Evolutionary conservation across 805 yeast species (phyloP).

Genomic region (Komagataella kurtzmanii): DNA sequence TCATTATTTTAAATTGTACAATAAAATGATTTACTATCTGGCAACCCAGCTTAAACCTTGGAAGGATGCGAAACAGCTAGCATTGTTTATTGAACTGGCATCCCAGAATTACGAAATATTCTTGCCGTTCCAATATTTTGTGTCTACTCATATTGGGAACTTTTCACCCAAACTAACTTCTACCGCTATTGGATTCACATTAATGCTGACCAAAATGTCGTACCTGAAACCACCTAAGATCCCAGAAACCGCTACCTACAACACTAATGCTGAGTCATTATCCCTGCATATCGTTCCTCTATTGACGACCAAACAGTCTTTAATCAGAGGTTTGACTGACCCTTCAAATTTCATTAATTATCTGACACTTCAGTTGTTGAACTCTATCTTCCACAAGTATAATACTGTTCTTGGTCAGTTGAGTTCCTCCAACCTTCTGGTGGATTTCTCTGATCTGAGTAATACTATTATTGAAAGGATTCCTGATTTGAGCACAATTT

Average conservation of each 20-base stretch:
- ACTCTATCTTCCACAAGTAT: background rate
- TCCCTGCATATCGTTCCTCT: background rate
- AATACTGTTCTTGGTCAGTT: background rate
- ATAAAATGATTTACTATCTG: slow-evolving; percentile 51
- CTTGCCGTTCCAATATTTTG: slow-evolving; percentile 13
- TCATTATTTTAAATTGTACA: slow-evolving; percentile 44
- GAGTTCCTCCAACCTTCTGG: background rate
- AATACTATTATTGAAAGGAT: background rate
- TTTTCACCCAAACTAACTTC: slow-evolving; percentile 73
- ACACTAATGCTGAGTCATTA: background rate
- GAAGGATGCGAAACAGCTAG: slow-evolving; percentile 56
- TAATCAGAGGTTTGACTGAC: background rate
- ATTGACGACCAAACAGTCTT: background rate
- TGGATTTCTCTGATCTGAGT: background rate
- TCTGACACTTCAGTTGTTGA: background rate
- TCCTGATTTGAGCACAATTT: background rate
- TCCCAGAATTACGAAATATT: background rate
- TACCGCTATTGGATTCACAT: slow-evolving; percentile 70
- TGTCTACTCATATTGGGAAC: slow-evolving; percentile 45
- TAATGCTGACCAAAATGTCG: slow-evolving; percentile 17
- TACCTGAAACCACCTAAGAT: background rate
- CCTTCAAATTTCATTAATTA: background rate
- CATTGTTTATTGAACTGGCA: slow-evolving; percentile 5
- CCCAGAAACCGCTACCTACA: background rate
- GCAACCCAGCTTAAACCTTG: slow-evolving; percentile 65